These are phyloP conservation scores for Aureobasidium sp. DNA, from an alignment of 2,329 filamentous ascomycete genomes.

Conservation along the genomic window DNA sequence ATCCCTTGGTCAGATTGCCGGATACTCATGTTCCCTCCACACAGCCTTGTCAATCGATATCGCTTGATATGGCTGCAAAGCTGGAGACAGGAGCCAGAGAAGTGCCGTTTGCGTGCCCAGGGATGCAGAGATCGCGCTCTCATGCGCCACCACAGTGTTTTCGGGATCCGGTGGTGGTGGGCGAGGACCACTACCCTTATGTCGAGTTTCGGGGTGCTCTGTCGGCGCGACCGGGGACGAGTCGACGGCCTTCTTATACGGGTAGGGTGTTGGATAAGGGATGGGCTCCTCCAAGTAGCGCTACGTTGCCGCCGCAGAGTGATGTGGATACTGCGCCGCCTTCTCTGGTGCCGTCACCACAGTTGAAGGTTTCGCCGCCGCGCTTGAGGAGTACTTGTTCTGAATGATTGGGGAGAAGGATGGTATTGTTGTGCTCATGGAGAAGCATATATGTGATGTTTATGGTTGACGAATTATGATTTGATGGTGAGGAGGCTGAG, in stretches of 20 bases:
- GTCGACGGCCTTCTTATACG: background rate
- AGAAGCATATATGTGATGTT: background rate
- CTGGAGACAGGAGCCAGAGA: background rate
- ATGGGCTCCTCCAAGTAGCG: background rate
- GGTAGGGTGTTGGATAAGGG: background rate
- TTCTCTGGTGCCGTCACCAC: background rate
- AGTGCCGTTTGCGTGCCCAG: background rate
- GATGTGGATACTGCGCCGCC: conserved; percentile 7
- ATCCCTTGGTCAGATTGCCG: background rate
- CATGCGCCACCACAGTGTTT: background rate
- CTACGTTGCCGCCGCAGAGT: conserved; percentile 5
- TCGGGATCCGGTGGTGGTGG: background rate
- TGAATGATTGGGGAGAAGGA: background rate
- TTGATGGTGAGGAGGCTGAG: background rate
- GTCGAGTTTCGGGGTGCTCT: background rate
- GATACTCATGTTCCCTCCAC: background rate
- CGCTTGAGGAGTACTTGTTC: background rate
- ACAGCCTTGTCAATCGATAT: background rate
- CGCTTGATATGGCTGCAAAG: background rate
- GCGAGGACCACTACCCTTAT: background rate
- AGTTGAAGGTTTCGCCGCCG: background rate
- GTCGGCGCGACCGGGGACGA: background rate
- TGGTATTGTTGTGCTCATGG: background rate
- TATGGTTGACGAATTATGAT: background rate
- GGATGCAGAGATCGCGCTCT: background rate